Base-by-base conservation (phyloP, 352 stramenopile species). In the Phytophthora cryptogea region DNA sequence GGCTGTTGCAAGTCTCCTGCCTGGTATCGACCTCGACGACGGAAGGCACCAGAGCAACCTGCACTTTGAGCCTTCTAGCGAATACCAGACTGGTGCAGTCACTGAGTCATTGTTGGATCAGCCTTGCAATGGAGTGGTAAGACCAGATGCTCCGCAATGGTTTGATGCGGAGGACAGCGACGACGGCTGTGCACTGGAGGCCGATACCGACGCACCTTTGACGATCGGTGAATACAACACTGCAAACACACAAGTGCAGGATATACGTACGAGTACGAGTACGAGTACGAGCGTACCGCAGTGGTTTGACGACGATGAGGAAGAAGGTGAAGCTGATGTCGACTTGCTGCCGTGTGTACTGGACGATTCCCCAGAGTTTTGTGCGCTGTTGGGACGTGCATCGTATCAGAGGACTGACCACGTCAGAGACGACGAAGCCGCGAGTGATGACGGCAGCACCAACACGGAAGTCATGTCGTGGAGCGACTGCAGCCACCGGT, bases 241-340 rank as follows among this genome's bases (percentile, higher is more conserved):
- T 48, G 30, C 28, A 20, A 51, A 16, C 33, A 47, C 20, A 2
- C 30, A 20, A 46, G 26, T 26, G 13, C 28, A 28, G 28, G 30
- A 20, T 13, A 23, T 28, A 8, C 7, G 28, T 27, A 45, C 30
- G 33, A 26, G 46, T 37, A 43, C 20, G 9, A 8, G 28, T 27
- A 45, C 30, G 33, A 26, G 46, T 37, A 43, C 20, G 9, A 8
- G 11, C 10, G 28, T 59, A 14, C 37, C 59, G 14, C 59, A 62
- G 44, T 67, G 59, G 59, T 67, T 66, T 52, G 23, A 52, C n/a
- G 52, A 52, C 39, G 41, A 27, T 26, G 59, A 54, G 5, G 53
- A 58, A 2, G 59, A 63, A 20, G 53, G 54, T 3, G 44, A 57
- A 37, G n/a, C 17, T 23, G 59, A 13, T 8, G n/a, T 55, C 20